Evolutionary conservation across 805 yeast species (phyloP), one percentile per base, ranked within the genome.

Genomic region (Cyberlindnera saturnus): DNA sequence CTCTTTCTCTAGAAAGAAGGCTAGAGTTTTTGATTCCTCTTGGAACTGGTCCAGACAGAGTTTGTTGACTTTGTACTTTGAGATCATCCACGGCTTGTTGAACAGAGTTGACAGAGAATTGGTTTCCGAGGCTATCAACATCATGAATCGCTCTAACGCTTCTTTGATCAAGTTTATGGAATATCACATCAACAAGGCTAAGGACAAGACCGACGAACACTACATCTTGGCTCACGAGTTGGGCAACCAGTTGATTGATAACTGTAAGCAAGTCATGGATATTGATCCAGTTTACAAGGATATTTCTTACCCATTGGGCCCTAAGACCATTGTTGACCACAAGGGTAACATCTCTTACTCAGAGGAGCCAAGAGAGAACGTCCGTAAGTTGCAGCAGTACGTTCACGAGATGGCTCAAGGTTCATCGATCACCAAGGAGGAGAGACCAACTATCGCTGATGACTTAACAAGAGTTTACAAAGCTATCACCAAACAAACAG

Each of bases 21-120:
- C 97, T 26, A 86, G 99, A 73, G 81, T 84, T 42, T 93, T 91
- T 66, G 98, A 93, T 69, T 89, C 97, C 18, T 89, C 90, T 69
- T 93, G 99, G 99, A 95, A 95, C 69, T 93, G 99, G 99, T 97
- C 98, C 38, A 86, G 97, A 68, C 99, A 93, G 73, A 96, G 93
- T 64, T 86, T 93, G 48, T 72, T 93, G 56, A 79, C 89, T 39
- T 83, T 93, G 87, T 93, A 86, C 71, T 93, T 79, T 63, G 97
- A 93, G 67, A 89, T 93, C 59, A 89, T 93, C 56, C 95, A 93
- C 66, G 99, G 99, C 65, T 83, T 86, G 51, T 77, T 89, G 49
- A 83, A 66, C 79, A 82, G 87, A 47, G 85, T 93, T 53, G 98
- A 93, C 66, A 81, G 99, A 65, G 96, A 93, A 71, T 89, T 95